phyloP scores from a whole-genome alignment of 2,329 filamentous ascomycete genomes.

The Verticillium nonalfalfae region DNA sequence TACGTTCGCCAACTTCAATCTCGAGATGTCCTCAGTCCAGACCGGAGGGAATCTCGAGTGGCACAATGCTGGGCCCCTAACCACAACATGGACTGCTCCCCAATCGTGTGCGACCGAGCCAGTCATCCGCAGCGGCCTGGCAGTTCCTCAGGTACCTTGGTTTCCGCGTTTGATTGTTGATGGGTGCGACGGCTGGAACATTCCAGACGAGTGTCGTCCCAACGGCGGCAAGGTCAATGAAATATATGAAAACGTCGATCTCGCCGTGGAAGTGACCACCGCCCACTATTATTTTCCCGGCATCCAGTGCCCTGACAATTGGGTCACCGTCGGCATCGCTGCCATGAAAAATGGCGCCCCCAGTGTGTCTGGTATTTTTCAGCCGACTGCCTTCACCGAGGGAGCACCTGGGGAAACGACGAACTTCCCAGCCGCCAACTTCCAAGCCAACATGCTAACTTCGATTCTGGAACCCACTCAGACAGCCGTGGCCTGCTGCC shows the following conservation, averaged over 20 bases:
- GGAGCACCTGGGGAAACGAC: neutral
- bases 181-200: too few species aligned
- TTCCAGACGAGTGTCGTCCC: neutral
- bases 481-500: neutral
- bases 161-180: neutral
- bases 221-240: neutral
- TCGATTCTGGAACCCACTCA: neutral
- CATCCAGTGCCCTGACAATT: neutral
- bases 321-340: neutral
- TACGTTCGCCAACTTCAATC: too few species aligned
- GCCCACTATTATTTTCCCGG: neutral
- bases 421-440: neutral
- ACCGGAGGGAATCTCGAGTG: neutral
- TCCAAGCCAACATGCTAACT: neutral
- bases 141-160: neutral
- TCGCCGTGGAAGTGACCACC: too few species aligned
- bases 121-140: neutral
- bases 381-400: neutral
- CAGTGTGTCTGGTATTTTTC: neutral
- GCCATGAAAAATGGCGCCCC: neutral
- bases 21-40: too few species aligned
- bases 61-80: constrained; percentile 1
- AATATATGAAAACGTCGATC: neutral
- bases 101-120: neutral
- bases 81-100: neutral